Conservation (phyloP, 306 rosid genomes). For the Gastrolobium bilobum region DNA sequence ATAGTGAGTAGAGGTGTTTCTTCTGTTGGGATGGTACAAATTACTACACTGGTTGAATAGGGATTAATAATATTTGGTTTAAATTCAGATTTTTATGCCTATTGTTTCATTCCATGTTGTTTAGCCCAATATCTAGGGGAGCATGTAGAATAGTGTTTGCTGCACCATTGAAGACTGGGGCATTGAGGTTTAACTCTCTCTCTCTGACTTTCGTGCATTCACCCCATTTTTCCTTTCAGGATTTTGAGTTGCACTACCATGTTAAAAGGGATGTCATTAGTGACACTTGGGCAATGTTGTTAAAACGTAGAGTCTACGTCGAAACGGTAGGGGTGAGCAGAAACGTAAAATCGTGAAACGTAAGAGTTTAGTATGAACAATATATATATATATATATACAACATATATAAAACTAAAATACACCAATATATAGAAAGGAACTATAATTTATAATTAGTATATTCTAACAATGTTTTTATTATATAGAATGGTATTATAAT, state of each 20-base stretch:
- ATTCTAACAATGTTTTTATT: too few relatives aligned
- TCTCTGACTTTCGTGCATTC: background rate
- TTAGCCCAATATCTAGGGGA: background rate
- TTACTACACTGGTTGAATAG: background rate
- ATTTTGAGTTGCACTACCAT: background rate
- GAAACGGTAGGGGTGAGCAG: too few relatives aligned
- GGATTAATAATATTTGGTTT: background rate
- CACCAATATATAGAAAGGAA: too few relatives aligned
- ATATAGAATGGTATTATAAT: too few relatives aligned
- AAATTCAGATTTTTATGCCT: background rate
- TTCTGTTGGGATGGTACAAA: background rate
- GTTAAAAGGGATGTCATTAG: background rate
- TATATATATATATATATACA: too few relatives aligned
- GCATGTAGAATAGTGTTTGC: background rate
- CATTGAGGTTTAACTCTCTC: background rate
- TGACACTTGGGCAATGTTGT: background rate
- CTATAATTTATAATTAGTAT: too few relatives aligned
- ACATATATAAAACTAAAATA: too few relatives aligned
- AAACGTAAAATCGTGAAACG: too few relatives aligned
- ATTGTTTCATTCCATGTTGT: background rate
- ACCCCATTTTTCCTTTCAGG: background rate
- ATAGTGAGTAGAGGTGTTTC: background rate
- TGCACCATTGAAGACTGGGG: background rate
- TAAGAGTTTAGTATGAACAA: too few relatives aligned
- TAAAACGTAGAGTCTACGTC: too few relatives aligned